phyloP scores from a whole-genome alignment of 78 protist genomes.

The Protostelium mycophagum region DNA sequence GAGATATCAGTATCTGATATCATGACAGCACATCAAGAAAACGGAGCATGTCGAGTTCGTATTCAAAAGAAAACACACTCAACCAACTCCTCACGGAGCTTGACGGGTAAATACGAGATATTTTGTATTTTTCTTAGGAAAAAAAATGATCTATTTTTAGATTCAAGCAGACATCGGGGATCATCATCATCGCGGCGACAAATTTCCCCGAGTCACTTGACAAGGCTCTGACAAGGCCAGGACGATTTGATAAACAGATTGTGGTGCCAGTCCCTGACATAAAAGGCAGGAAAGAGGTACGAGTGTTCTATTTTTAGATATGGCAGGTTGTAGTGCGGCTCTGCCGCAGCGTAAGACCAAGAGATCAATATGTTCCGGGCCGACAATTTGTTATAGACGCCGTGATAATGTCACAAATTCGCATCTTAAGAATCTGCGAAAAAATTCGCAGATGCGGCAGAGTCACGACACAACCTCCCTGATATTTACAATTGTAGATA shows the following conservation, averaged over 20 bases:
- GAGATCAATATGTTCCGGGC: too few species aligned
- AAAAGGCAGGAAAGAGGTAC: constrained; percentile 33
- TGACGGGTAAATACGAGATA: constrained; percentile 81
- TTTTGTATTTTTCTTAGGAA: constrained; percentile 62
- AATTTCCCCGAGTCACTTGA: constrained; percentile 88
- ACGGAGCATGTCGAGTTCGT: not conserved
- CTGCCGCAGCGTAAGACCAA: too few species aligned
- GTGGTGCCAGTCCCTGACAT: constrained; percentile 86
- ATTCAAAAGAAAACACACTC: constrained; percentile 80
- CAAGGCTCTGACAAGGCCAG: constrained; percentile 95
- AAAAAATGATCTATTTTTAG: constrained; percentile 10
- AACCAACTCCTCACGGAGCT: constrained; percentile 94
- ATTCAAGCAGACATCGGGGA: constrained; percentile 27
- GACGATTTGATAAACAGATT: constrained; percentile 93
- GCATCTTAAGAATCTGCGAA: not conserved
- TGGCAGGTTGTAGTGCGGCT: constrained; percentile 94
- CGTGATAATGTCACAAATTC: too few species aligned
- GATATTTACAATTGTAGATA: too few species aligned
- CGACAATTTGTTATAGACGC: too few species aligned
- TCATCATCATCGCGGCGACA: constrained; percentile 93
- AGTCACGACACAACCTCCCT: too few species aligned
- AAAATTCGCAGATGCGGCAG: not conserved
- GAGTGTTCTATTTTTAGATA: constrained; percentile 88
- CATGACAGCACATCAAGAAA: constrained; percentile 70
- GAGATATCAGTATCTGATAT: constrained; percentile 8